phyloP scores from a whole-genome alignment of 164 flowering plant genomes.

The Liriodendron chinense region DNA sequence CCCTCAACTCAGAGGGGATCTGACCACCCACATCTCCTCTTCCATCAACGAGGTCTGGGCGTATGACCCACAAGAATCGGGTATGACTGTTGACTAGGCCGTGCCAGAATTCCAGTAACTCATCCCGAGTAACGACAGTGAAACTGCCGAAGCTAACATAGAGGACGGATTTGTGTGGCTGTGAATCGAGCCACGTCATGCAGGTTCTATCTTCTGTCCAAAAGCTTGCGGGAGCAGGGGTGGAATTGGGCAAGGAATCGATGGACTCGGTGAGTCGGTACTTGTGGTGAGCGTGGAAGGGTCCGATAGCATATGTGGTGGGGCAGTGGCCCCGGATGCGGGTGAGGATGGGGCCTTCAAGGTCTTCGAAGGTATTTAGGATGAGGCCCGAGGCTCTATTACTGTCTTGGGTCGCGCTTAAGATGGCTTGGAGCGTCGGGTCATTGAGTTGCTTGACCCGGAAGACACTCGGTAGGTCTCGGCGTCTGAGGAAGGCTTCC shows the following conservation, averaged over 20 bases:
- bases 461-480: conserved; percentile 33
- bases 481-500: conserved; percentile 27
- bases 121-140: conserved; percentile 6
- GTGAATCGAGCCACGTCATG: conserved; percentile 48
- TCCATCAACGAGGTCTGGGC: conserved; percentile 28
- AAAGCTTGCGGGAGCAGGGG: conserved; percentile 26
- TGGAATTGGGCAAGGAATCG: neutral
- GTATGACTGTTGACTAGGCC: conserved; percentile 40
- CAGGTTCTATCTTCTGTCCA: conserved; percentile 42
- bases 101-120: conserved; percentile 46
- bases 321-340: conserved; percentile 14
- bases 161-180: conserved; percentile 41
- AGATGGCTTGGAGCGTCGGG: conserved; percentile 7
- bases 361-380: conserved; percentile 32
- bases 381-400: conserved; percentile 22
- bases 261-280: neutral
- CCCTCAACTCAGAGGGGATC: conserved; percentile 17
- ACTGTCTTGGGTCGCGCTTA: conserved; percentile 8
- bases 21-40: conserved; percentile 1
- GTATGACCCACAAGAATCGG: conserved; percentile 48
- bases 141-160: conserved; percentile 65
- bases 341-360: conserved; percentile 27
- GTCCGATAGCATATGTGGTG: conserved; percentile 25
- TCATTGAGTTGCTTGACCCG: conserved; percentile 15
- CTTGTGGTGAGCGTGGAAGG: conserved; percentile 20